Conservation (phyloP, 495 filamentous ascomycete genomes). For the Halenospora varia region DNA sequence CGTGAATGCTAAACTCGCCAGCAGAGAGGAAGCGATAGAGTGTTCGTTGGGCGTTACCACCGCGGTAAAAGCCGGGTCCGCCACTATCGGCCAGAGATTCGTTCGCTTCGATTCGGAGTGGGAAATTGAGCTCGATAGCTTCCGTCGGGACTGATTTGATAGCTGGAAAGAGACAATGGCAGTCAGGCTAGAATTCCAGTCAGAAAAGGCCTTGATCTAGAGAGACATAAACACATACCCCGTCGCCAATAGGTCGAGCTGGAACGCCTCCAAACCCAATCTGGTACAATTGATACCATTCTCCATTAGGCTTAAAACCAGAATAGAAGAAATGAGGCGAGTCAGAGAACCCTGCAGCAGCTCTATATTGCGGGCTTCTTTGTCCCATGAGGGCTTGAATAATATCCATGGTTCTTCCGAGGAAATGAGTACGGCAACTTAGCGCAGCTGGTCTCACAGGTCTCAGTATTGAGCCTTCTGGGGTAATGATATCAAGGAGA, state of each 20-base stretch:
- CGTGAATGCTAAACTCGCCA: not conserved
- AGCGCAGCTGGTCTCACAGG: not conserved
- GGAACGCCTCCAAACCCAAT: not conserved
- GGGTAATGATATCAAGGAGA: not conserved
- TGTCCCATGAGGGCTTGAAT: not conserved
- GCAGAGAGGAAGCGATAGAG: not conserved
- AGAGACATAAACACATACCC: not conserved
- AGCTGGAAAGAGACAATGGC: not conserved
- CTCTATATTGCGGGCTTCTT: not conserved
- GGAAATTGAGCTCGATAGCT: not conserved
- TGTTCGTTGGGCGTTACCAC: not conserved
- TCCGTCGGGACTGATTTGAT: not conserved
- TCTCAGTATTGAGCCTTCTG: not conserved
- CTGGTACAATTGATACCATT: not conserved
- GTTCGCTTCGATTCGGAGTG: not conserved
- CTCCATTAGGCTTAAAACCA: not conserved
- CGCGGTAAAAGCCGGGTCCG: not conserved
- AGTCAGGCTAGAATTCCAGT: not conserved
- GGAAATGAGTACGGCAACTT: not conserved
- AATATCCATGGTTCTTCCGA: not conserved
- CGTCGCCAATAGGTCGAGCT: not conserved
- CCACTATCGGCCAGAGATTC: not conserved
- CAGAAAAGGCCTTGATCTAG: not conserved
- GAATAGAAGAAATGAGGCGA: not conserved
- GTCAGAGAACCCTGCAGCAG: not conserved